Evolutionary conservation across 2,329 filamentous ascomycete genomes (phyloP).

Genomic region (Aaosphaeria arxii): DNA sequence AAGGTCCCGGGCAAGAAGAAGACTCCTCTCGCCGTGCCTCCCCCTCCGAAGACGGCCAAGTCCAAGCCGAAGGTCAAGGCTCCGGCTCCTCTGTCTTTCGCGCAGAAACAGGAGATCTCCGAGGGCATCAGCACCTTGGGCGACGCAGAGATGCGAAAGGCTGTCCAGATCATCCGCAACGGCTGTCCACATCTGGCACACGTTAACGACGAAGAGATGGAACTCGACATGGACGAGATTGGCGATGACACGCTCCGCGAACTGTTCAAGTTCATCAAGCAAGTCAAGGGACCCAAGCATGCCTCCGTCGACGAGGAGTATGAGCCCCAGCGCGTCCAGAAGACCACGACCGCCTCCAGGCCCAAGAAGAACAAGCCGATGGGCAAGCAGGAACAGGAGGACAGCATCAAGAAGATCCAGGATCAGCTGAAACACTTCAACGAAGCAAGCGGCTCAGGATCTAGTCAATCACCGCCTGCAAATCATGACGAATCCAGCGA

Average conservation of each 20-base stretch:
- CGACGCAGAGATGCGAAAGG: constrained; percentile 71
- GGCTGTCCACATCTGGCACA: constrained; percentile 68
- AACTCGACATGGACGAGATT: constrained; percentile 64
- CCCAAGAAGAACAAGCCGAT: constrained; percentile 75
- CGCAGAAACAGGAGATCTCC: constrained; percentile 90
- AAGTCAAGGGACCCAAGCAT: constrained; percentile 36
- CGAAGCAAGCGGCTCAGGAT: constrained; percentile 38
- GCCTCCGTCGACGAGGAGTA: constrained; percentile 47
- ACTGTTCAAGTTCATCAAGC: constrained; percentile 54
- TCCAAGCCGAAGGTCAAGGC: constrained; percentile 54
- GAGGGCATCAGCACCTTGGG: constrained; percentile 79
- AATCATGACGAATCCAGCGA: constrained; percentile 49
- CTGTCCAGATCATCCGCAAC: constrained; percentile 85
- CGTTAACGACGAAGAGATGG: constrained; percentile 57
- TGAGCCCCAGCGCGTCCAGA: constrained; percentile 40
- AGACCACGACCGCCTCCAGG: constrained; percentile 41
- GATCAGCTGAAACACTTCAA: constrained; percentile 51
- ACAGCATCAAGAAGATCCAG: constrained; percentile 62
- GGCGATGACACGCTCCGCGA: constrained; percentile 53
- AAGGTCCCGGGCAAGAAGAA: constrained; percentile 30
- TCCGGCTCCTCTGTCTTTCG: constrained; percentile 65
- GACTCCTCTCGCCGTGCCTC: constrained; percentile 24
- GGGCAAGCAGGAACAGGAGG: constrained; percentile 69
- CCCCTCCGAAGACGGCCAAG: constrained; percentile 29
- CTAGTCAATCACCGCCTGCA: constrained; percentile 42